Evolutionary conservation across 805 yeast genomes (phyloP), one percentile per base, ranked within the genome.

Genomic region (Saturnispora hagleri): DNA sequence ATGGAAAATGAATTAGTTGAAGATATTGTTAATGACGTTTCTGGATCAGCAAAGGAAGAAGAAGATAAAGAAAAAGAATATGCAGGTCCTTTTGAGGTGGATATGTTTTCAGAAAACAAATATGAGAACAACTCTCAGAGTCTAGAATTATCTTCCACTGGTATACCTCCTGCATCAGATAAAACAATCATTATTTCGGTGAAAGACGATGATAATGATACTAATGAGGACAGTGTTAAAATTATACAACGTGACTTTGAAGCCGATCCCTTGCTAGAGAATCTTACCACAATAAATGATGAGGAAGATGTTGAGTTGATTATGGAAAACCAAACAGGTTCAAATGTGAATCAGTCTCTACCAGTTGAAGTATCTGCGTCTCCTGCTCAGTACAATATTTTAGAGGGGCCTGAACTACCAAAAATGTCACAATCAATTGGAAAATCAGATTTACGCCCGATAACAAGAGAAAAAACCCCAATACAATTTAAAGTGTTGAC

Each of bases 1-100:
- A 41, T 43, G 35, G 57, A 51, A 13, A 52, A 47, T 27, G 53
- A 50, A 17, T 55, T 54, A 24, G 43, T 45, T 12, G 58, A 47
- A 28, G 43, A 41, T 17, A 31, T 46, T 24, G 15, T 31, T 4
- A 45, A 52, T 12, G 28, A 20, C n/a, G 43, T 26, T 28, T 46
- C 22, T 20, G 26, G 17, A 26, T 40, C 41, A 22, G 35, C 33
- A 28, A 43, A 47, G 18, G 46, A 43, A 31, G 46, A 48, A n/a
- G 49, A 15, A 3, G 43, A 40, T 10, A 43, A 40, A 15, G 35
- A 22, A 15, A 33, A 4, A 27, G 24, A 6, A 3, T 34, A 20
- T 18, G 3, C 5, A 12, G 40, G 34, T 18, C 27, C 42, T 13
- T 43, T 15, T 10, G 24, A 44, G 12, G n/a, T 10, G n/a, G 41